phyloP scores from a whole-genome alignment of 2,329 filamentous ascomycete species.

The Alternaria viburni region DNA sequence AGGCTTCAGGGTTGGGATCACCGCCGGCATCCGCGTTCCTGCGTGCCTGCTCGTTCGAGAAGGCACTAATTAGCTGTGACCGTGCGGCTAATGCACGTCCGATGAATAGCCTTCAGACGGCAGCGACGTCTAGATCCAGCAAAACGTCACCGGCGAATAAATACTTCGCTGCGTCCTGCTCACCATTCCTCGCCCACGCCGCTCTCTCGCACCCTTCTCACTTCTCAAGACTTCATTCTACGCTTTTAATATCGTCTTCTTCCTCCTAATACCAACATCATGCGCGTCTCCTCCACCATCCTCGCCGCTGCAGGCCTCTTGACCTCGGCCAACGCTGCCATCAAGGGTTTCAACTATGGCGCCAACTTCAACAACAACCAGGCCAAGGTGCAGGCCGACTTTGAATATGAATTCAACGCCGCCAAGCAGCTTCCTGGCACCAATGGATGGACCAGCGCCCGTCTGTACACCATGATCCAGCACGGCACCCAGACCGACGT shows the following conservation, averaged over 20 bases:
- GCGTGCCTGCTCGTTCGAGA: slow-evolving; percentile 11
- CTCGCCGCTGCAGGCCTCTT: slow-evolving; percentile 48
- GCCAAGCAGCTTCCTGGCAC: slow-evolving; percentile 70
- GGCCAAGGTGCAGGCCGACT: slow-evolving; percentile 68
- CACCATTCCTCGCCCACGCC: slow-evolving; percentile 3
- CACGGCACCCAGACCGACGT: slow-evolving; percentile 67
- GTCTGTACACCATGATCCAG: slow-evolving; percentile 80
- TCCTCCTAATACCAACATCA: slow-evolving; percentile 21
- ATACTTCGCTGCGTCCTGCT: slow-evolving; percentile 17
- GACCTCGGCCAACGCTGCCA: slow-evolving; percentile 47
- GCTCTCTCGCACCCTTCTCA: neutral
- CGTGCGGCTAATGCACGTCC: slow-evolving; percentile 26
- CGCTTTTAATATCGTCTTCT: slow-evolving; percentile 11
- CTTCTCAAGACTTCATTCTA: neutral
- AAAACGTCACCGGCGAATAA: slow-evolving; percentile 28
- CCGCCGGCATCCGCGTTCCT: slow-evolving; percentile 6
- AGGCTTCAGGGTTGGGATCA: neutral
- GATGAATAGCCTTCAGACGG: slow-evolving; percentile 8
- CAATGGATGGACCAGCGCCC: slow-evolving; percentile 65
- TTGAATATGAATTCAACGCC: slow-evolving; percentile 71
- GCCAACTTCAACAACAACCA: slow-evolving; percentile 65
- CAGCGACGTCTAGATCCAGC: slow-evolving; percentile 4
- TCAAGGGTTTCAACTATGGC: slow-evolving; percentile 75
- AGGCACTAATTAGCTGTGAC: slow-evolving; percentile 20
- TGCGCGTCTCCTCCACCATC: slow-evolving; percentile 45